Conservation (phyloP, 495 filamentous ascomycete species). For the Aspergillus bertholletiae region DNA sequence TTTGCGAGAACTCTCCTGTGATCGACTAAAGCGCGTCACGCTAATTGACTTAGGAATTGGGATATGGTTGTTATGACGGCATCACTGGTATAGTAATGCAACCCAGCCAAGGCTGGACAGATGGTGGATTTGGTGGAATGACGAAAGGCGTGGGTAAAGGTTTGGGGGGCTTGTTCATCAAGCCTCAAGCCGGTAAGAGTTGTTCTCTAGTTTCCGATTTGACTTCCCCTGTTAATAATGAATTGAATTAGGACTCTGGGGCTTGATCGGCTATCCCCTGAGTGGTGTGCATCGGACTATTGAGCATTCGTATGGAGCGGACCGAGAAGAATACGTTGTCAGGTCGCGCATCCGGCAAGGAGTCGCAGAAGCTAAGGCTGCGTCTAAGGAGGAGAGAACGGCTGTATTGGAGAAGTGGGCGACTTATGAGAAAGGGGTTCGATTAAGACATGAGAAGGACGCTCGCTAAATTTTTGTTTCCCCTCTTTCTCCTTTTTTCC, state of each 20-base stretch:
- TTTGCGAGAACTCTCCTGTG: slow-evolving; percentile 54
- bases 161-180: slow-evolving; percentile 66
- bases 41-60: slow-evolving; percentile 56
- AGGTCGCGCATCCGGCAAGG: slow-evolving; percentile 66
- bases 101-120: slow-evolving; percentile 61
- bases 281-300: slow-evolving; percentile 68
- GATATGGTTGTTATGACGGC: slow-evolving; percentile 66
- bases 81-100: slow-evolving; percentile 72
- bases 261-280: slow-evolving; percentile 63
- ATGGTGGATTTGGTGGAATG: slow-evolving; percentile 64
- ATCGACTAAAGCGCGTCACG: slow-evolving; percentile 33
- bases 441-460: neutral
- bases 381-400: slow-evolving; percentile 49
- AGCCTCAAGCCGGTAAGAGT: slow-evolving; percentile 62
- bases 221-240: neutral
- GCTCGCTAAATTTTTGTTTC: too few relatives aligned
- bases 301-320: slow-evolving; percentile 53
- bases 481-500: too few relatives aligned
- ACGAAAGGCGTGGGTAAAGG: slow-evolving; percentile 76
- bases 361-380: slow-evolving; percentile 50
- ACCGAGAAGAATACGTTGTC: slow-evolving; percentile 64
- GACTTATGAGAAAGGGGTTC: slow-evolving; percentile 3
- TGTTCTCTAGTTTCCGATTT: neutral
- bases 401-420: slow-evolving; percentile 62
- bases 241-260: slow-evolving; percentile 56